A percentile compares a stretch with the other conserved stretches of the same genome.
Evolutionary conservation across 345 rosid genomes (phyloP).

Genomic region (Melastoma malabathricum): DNA sequence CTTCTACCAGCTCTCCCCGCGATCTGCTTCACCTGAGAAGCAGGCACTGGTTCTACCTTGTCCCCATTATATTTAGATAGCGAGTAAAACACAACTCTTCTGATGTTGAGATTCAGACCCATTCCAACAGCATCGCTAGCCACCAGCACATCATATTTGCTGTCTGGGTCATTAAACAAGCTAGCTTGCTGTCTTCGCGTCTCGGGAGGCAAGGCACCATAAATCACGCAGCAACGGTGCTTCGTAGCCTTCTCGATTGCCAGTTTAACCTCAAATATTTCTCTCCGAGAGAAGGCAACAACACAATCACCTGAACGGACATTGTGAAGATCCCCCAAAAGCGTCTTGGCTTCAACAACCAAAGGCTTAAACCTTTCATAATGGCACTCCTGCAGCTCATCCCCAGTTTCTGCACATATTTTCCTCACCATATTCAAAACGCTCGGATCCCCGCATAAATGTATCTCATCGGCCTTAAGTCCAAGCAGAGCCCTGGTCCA

Average conservation of each 20-base stretch:
- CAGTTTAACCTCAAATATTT: constrained; percentile 83
- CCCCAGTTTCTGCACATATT: constrained; percentile 83
- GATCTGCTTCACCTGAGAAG: constrained; percentile 89
- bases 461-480: constrained; percentile 88
- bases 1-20: constrained; percentile 97
- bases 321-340: constrained; percentile 62
- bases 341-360: constrained; percentile 81
- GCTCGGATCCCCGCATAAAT: constrained; percentile 92
- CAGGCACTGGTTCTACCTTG: constrained; percentile 64
- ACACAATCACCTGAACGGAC: constrained; percentile 79
- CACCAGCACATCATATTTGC: constrained; percentile 83
- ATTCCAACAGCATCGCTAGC: constrained; percentile 97
- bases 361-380: constrained; percentile 77
- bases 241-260: constrained; percentile 73
- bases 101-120: constrained; percentile 91
- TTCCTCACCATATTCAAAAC: constrained; percentile 63
- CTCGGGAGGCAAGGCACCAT: constrained; percentile 92
- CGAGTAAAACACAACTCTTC: constrained; percentile 70
- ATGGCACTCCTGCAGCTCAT: constrained; percentile 67
- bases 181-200: constrained; percentile 90
- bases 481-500: constrained; percentile 94
- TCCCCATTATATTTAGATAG: constrained; percentile 79
- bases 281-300: constrained; percentile 90
- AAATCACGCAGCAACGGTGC: constrained; percentile 89
- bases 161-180: constrained; percentile 76